Percentiles rank a stretch among this genome's conserved stretches.
These are phyloP conservation scores for Trichophaea hybrida DNA, from an alignment of 2,329 filamentous ascomycete genomes.

Conservation along the genomic window DNA sequence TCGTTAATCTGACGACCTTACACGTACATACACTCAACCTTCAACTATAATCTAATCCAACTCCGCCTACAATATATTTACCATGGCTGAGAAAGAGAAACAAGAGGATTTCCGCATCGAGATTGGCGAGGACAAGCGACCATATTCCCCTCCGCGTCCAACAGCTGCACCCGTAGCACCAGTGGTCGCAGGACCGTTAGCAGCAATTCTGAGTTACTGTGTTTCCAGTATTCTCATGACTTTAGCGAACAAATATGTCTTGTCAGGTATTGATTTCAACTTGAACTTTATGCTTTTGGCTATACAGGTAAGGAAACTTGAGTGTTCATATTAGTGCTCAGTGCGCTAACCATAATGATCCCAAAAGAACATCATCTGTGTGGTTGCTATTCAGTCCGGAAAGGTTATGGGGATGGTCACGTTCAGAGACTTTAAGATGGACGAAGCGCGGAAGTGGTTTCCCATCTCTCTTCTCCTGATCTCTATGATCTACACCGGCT, in stretches of 20 bases:
- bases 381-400: slow-evolving; percentile 65
- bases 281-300: slow-evolving; percentile 89
- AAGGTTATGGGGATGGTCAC: slow-evolving; percentile 71
- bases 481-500: slow-evolving; percentile 97
- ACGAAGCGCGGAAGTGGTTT: slow-evolving; percentile 94
- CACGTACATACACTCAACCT: neutral
- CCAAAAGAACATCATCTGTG: slow-evolving; percentile 70
- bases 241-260: slow-evolving; percentile 97
- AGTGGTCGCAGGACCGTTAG: slow-evolving; percentile 15
- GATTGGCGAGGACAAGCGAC: slow-evolving; percentile 18
- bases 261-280: slow-evolving; percentile 84
- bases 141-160: slow-evolving; percentile 15
- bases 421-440: slow-evolving; percentile 67
- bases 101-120: slow-evolving; percentile 23
- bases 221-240: slow-evolving; percentile 97
- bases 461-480: slow-evolving; percentile 90
- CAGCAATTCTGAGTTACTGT: slow-evolving; percentile 84
- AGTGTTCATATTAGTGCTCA: neutral
- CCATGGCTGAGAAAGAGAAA: slow-evolving; percentile 24
- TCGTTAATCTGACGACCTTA: neutral
- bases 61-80: neutral
- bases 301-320: slow-evolving; percentile 56
- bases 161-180: slow-evolving; percentile 2
- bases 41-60: neutral
- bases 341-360: neutral